phyloP scores from a whole-genome alignment of 768 basidiomycete species.

The Lactifluus rugatus region DNA sequence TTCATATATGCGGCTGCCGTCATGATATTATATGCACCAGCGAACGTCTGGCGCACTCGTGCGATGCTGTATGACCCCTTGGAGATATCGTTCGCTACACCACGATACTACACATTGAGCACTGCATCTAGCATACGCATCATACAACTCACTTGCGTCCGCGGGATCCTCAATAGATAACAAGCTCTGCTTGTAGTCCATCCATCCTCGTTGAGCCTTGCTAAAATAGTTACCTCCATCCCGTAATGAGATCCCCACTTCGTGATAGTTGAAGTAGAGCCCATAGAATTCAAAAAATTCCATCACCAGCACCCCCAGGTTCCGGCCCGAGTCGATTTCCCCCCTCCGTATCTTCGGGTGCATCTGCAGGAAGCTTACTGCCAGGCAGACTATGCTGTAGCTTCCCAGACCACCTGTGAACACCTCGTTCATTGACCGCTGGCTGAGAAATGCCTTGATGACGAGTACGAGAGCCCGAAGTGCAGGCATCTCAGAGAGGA shows the following conservation, averaged over 20 bases:
- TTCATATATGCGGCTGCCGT: constrained; percentile 61
- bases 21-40: constrained; percentile 71
- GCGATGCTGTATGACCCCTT: constrained; percentile 76
- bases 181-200: constrained; percentile 45
- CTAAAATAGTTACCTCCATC: constrained; percentile 84
- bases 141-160: constrained; percentile 56
- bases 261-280: constrained; percentile 80
- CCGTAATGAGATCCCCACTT: constrained; percentile 80
- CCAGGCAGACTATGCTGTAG: constrained; percentile 89
- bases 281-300: constrained; percentile 98
- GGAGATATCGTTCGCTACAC: constrained; percentile 84
- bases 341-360: constrained; percentile 88
- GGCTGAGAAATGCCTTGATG: constrained; percentile 82
- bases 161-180: constrained; percentile 92
- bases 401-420: constrained; percentile 91
- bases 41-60: constrained; percentile 73
- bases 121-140: neutral
- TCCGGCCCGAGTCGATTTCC: constrained; percentile 79
- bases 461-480: constrained; percentile 78
- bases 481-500: constrained; percentile 66
- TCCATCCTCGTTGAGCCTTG: constrained; percentile 79
- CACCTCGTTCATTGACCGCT: constrained; percentile 96
- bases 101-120: neutral
- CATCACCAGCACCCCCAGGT: constrained; percentile 88
- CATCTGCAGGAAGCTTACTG: constrained; percentile 92